These are phyloP conservation scores for Penicillium brasilianum DNA, from an alignment of 2,329 filamentous ascomycete species.

Conservation along the genomic window DNA sequence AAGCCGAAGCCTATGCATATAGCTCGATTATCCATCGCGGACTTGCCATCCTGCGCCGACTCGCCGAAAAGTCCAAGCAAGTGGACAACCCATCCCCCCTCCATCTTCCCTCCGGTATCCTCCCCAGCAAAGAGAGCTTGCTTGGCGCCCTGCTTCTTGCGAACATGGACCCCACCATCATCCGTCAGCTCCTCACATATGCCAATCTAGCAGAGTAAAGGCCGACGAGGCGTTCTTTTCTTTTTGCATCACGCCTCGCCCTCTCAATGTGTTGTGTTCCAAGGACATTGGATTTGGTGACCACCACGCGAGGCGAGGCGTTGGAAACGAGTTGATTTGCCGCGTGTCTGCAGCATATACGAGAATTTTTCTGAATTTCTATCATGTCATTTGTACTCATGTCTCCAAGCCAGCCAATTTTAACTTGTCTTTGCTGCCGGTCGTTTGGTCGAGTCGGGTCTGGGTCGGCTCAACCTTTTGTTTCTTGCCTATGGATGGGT, in stretches of 20 bases:
- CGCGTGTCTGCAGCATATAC: slow-evolving; percentile 25
- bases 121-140: slow-evolving; percentile 71
- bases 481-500: slow-evolving; percentile 10
- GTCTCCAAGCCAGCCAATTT: slow-evolving; percentile 17
- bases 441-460: neutral
- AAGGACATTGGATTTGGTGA: neutral
- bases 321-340: slow-evolving; percentile 4
- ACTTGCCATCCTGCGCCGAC: slow-evolving; percentile 68
- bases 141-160: slow-evolving; percentile 70
- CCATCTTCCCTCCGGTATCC: slow-evolving; percentile 62
- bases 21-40: slow-evolving; percentile 68
- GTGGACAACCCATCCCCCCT: slow-evolving; percentile 57
- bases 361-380: slow-evolving; percentile 29
- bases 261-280: neutral
- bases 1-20: slow-evolving; percentile 50
- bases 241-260: neutral
- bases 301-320: neutral
- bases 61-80: slow-evolving; percentile 69
- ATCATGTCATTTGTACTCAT: slow-evolving; percentile 37
- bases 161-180: slow-evolving; percentile 65
- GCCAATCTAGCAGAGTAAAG: slow-evolving; percentile 57
- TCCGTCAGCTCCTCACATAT: slow-evolving; percentile 71
- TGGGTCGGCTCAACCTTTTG: neutral
- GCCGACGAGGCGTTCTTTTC: slow-evolving; percentile 13
- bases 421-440: neutral